Conservation (phyloP, 345 rosid species). For the Excoecaria cochinchinensis region DNA sequence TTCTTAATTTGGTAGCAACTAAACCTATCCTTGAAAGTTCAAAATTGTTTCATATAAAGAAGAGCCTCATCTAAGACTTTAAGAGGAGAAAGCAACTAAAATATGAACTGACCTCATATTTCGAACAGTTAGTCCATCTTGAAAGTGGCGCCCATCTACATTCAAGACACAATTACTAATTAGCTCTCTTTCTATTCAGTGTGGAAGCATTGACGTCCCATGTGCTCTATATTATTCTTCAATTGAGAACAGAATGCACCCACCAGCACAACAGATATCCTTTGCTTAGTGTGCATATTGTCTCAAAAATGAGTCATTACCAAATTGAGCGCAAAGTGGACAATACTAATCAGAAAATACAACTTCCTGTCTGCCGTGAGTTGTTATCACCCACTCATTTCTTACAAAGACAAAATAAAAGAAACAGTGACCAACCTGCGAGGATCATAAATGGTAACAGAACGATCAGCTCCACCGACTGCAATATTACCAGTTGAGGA, state of each 20-base stretch:
- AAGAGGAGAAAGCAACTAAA: slow-evolving; percentile 23
- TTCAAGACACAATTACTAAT: slow-evolving; percentile 17
- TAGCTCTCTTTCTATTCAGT: slow-evolving; percentile 10
- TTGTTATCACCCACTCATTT: not conserved
- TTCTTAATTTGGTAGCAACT: not conserved
- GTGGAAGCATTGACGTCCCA: not conserved
- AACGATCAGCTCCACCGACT: slow-evolving; percentile 69
- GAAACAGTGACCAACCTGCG: slow-evolving; percentile 47
- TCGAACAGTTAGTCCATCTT: slow-evolving; percentile 67
- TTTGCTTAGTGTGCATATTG: not conserved
- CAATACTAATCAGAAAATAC: slow-evolving; percentile 2
- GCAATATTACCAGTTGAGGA: slow-evolving; percentile 55
- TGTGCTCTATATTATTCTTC: not conserved
- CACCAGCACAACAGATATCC: not conserved
- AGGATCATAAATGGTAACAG: slow-evolving; percentile 69
- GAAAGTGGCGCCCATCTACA: slow-evolving; percentile 49
- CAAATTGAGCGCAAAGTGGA: not conserved
- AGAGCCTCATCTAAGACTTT: not conserved
- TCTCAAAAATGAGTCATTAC: not conserved
- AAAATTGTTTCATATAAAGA: not conserved
- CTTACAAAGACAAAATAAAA: not conserved
- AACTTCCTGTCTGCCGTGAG: not conserved
- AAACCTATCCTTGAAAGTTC: not conserved
- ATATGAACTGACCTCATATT: slow-evolving; percentile 55
- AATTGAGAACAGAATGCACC: not conserved